Percentiles rank a stretch among this genome's conserved stretches.
phyloP scores from a whole-genome alignment of 495 filamentous ascomycete genomes.

The Penicillium soppii region DNA sequence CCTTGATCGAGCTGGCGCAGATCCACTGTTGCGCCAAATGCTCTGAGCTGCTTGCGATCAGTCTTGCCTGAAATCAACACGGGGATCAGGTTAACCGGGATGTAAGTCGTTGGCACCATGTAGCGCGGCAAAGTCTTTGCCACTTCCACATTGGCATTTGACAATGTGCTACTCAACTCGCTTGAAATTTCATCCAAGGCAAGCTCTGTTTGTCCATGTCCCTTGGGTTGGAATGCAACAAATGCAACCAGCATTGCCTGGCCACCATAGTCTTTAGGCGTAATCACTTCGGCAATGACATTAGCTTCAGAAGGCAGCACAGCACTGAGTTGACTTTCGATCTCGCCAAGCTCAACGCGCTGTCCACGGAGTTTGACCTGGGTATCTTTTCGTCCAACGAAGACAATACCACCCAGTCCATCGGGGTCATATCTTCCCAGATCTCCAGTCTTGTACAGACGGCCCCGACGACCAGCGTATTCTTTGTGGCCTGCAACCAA shows the following conservation, averaged over 20 bases:
- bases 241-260: slow-evolving; percentile 40
- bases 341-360: slow-evolving; percentile 61
- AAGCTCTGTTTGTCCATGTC: slow-evolving; percentile 17
- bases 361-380: slow-evolving; percentile 65
- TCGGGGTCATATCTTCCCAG: slow-evolving; percentile 56
- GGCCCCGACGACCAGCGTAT: slow-evolving; percentile 33
- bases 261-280: slow-evolving; percentile 26
- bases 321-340: slow-evolving; percentile 39
- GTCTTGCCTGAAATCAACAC: slow-evolving; percentile 45
- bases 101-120: slow-evolving; percentile 47
- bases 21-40: slow-evolving; percentile 32
- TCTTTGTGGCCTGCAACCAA: slow-evolving; percentile 39
- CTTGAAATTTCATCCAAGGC: slow-evolving; percentile 13
- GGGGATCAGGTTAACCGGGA: slow-evolving; percentile 40
- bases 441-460: slow-evolving; percentile 53
- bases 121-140: slow-evolving; percentile 38
- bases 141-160: slow-evolving; percentile 26
- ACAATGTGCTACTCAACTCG: slow-evolving; percentile 18
- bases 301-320: slow-evolving; percentile 30
- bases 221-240: slow-evolving; percentile 28
- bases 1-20: slow-evolving; percentile 29
- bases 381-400: slow-evolving; percentile 60
- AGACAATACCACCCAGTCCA: slow-evolving; percentile 48
- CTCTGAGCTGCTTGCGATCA: slow-evolving; percentile 39
- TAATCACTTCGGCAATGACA: slow-evolving; percentile 41